Base-by-base conservation (phyloP, 768 basidiomycete species). In the Dendrothele bispora region DNA sequence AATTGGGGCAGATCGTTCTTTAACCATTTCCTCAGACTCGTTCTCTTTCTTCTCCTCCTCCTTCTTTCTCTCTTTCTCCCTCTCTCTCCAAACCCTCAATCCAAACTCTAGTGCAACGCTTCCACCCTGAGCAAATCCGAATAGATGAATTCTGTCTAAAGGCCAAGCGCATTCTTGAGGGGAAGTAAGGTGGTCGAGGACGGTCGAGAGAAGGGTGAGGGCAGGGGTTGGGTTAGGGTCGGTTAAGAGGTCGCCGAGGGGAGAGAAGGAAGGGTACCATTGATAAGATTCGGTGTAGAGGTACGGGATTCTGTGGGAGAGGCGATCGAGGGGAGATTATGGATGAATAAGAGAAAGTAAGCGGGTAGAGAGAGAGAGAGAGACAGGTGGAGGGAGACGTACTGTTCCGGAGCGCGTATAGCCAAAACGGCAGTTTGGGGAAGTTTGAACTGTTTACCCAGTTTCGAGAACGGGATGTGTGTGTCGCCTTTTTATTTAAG, bases 401-500 rank as follows among this genome's bases (percentile, higher is more conserved):
- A 90, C 86, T 79, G 82, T 57, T 86, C 79, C 15, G 91, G 86
- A 2, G 86, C 93, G 39, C 88, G 82, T 8, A 95, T 61, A 1
- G 89, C 78, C n/a, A 95, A 78, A 2, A 82, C 74, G 2, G 92
- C 91, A 1, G 94, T 95, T 62, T 95, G 92, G 0, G 93, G 94
- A n/a, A 97, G 78, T 54, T 82, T 88, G 39, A 97, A 65, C 8
- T 79, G 77, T 18, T 71, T 73, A 8, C 83, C 91, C 5, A 97
- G 79, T 44, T 82, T 82, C 26, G 75, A 71, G 61, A 97, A 95
- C 1, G 91, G 90, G 3, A 69, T 38, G 50, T 86, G 83, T 0
- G 86, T 91, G 66, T 95, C 93, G 21, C 93, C 93, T 94, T n/a
- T 53, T n/a, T n/a, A n/a, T n/a, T n/a, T n/a, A n/a, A n/a, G n/a